phyloP scores from a whole-genome alignment of 352 stramenopile species.

The Pseudoperonospora humuli region DNA sequence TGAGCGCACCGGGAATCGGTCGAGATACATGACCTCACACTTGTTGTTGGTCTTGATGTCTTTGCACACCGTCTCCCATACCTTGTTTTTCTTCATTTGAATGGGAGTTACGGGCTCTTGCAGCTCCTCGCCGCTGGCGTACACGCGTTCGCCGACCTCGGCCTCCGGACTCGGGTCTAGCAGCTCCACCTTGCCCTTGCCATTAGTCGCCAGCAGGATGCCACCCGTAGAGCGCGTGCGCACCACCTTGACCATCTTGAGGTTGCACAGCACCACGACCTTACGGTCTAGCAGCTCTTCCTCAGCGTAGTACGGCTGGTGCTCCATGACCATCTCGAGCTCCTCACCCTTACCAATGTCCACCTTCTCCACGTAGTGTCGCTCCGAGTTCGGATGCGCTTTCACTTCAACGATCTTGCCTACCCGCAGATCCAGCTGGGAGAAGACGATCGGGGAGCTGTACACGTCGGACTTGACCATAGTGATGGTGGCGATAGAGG shows the following conservation, averaged over 20 bases:
- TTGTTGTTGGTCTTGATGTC: constrained; percentile 74
- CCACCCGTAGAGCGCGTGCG: constrained; percentile 52
- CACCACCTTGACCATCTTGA: constrained; percentile 69
- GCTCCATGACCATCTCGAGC: constrained; percentile 70
- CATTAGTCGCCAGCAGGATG: constrained; percentile 46
- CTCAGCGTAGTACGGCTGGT: constrained; percentile 69
- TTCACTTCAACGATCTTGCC: constrained; percentile 62
- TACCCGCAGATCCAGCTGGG: constrained; percentile 59
- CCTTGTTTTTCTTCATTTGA: constrained; percentile 84
- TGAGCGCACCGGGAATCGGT: constrained; percentile 50
- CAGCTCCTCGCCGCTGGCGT: constrained; percentile 62
- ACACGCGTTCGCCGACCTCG: constrained; percentile 63
- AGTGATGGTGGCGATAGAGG: not conserved
- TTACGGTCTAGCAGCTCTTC: constrained; percentile 63
- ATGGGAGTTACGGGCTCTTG: constrained; percentile 65
- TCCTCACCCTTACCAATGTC: constrained; percentile 67
- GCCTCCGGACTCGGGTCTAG: constrained; percentile 53
- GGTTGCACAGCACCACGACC: constrained; percentile 68
- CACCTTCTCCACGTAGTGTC: constrained; percentile 69
- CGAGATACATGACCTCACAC: constrained; percentile 62
- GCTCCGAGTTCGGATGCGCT: constrained; percentile 58
- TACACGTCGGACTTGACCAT: constrained; percentile 80
- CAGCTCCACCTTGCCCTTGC: constrained; percentile 56
- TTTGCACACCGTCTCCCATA: constrained; percentile 68
- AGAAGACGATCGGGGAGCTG: constrained; percentile 62